These are phyloP conservation scores for Kurtzmaniella fragi DNA, from an alignment of 805 yeast species.

Conservation along the genomic window DNA sequence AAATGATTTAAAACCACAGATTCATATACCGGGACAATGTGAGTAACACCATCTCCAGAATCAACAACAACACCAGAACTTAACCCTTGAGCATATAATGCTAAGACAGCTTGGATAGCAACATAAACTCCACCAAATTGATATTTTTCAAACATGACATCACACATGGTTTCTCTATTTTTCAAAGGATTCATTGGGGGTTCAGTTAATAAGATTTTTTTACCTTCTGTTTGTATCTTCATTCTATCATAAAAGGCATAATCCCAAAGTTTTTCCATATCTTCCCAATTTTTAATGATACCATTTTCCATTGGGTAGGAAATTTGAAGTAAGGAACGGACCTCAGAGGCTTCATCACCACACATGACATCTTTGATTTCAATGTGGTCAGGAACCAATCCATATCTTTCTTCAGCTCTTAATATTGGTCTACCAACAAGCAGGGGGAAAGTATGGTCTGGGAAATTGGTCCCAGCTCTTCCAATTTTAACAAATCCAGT, in stretches of 20 bases:
- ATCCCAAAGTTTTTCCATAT: conserved; percentile 98
- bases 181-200: conserved; percentile 96
- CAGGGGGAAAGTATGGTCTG: conserved; percentile 94
- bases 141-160: conserved; percentile 88
- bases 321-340: conserved; percentile 82
- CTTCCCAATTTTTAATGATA: conserved; percentile 95
- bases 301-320: conserved; percentile 99
- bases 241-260: conserved; percentile 91
- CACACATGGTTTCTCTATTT: conserved; percentile 88
- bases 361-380: conserved; percentile 96
- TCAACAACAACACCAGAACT: conserved; percentile 97
- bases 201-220: conserved; percentile 85
- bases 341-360: conserved; percentile 91
- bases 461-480: conserved; percentile 94
- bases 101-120: conserved; percentile 97
- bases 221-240: conserved; percentile 68
- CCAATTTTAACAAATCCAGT: conserved; percentile 98
- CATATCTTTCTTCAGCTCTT: conserved; percentile 88
- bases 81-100: conserved; percentile 93
- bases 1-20: conserved; percentile 93
- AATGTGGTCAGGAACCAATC: conserved; percentile 47
- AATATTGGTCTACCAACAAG: conserved; percentile 96
- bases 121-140: conserved; percentile 90
- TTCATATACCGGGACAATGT: conserved; percentile 96
- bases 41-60: conserved; percentile 98